Evolutionary conservation across 768 basidiomycete genomes (phyloP).

Genomic region (Leccinum subtestaceum): DNA sequence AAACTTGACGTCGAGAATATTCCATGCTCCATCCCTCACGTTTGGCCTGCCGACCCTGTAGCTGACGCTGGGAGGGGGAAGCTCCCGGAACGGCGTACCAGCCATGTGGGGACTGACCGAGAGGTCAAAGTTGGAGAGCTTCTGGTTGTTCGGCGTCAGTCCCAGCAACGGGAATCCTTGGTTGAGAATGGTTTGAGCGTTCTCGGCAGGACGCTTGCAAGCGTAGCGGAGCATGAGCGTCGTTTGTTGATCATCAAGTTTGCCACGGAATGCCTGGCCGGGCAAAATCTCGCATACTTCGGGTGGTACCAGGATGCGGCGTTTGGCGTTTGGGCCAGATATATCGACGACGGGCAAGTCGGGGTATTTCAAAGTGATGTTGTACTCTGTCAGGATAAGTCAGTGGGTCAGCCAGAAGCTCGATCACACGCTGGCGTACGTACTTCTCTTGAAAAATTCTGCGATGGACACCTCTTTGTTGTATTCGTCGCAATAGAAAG

Average conservation of each 20-base stretch:
- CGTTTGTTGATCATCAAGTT: slow-evolving; percentile 59
- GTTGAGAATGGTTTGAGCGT: slow-evolving; percentile 55
- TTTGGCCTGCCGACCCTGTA: slow-evolving; percentile 48
- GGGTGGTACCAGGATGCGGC: slow-evolving; percentile 51
- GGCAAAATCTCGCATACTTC: slow-evolving; percentile 67
- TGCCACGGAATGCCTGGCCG: slow-evolving; percentile 59
- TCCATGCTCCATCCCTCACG: slow-evolving; percentile 69
- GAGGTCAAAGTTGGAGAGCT: slow-evolving; percentile 57
- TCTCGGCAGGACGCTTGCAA: slow-evolving; percentile 58
- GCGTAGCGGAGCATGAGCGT: slow-evolving; percentile 69
- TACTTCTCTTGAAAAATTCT: slow-evolving; percentile 62
- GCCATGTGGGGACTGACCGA: slow-evolving; percentile 56
- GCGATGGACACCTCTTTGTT: slow-evolving; percentile 55
- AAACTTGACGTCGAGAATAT: slow-evolving; percentile 71
- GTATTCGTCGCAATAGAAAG: slow-evolving; percentile 57
- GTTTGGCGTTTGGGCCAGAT: slow-evolving; percentile 30
- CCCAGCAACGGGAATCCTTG: slow-evolving; percentile 60
- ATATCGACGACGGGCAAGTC: slow-evolving; percentile 60
- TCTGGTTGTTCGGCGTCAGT: slow-evolving; percentile 38
- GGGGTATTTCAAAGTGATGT: slow-evolving; percentile 47
- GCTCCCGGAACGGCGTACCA: slow-evolving; percentile 60
- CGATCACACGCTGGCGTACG: slow-evolving; percentile 15
- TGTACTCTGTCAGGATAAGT: slow-evolving; percentile 47
- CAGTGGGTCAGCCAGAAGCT: background rate
- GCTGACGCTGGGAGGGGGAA: slow-evolving; percentile 53